Evolutionary conservation across 345 rosid species (phyloP).

Genomic region (Abelmoschus esculentus): DNA sequence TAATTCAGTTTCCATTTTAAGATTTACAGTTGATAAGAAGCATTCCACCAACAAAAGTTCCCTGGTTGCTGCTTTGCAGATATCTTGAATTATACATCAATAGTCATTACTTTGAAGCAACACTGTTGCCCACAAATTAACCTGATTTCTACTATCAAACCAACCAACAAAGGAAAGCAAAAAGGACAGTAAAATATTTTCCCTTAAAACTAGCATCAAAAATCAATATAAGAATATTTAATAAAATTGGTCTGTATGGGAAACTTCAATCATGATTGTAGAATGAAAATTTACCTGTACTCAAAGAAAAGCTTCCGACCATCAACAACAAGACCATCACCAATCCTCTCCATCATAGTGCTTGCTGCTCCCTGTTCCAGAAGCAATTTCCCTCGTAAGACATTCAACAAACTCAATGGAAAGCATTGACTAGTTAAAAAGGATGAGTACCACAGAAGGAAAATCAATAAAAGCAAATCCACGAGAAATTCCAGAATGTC

Average conservation of each 20-base stretch:
- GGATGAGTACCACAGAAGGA: slow-evolving; percentile 52
- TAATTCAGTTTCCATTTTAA: no score
- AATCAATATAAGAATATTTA: background rate
- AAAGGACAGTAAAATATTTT: background rate
- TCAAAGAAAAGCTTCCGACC: slow-evolving; percentile 71
- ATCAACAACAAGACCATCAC: slow-evolving; percentile 78
- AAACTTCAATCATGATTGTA: no score
- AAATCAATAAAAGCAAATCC: slow-evolving; percentile 97
- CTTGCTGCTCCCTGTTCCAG: slow-evolving; percentile 67
- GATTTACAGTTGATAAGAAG: no score
- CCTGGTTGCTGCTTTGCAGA: no score
- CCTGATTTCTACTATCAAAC: background rate
- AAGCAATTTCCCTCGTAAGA: slow-evolving; percentile 11
- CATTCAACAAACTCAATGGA: slow-evolving; percentile 11
- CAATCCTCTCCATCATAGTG: slow-evolving; percentile 78
- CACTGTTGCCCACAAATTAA: no score
- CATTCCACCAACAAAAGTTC: no score
- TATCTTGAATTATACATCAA: no score
- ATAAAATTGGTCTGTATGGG: no score
- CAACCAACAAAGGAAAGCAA: background rate
- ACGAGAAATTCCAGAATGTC: slow-evolving; percentile 81
- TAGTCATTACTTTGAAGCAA: no score
- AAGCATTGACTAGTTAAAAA: background rate
- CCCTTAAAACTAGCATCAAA: background rate
- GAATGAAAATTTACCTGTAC: slow-evolving; percentile 44